These are phyloP conservation scores for Phytophthora quininea DNA, from an alignment of 352 stramenopile species.

Conservation along the genomic window DNA sequence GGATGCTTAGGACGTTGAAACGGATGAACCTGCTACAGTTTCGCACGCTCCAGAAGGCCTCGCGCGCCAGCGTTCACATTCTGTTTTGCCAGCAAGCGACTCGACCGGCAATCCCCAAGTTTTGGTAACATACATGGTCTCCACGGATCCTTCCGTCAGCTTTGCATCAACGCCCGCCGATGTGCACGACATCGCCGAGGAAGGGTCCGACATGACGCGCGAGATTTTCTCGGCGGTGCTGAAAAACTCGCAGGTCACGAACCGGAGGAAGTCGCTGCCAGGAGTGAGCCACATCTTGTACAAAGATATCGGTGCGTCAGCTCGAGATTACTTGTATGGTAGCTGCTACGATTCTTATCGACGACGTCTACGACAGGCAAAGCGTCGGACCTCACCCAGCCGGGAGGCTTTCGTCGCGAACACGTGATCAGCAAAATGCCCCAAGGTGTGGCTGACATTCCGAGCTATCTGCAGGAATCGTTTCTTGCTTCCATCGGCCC, in stretches of 20 bases:
- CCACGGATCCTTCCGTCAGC: constrained; percentile 11
- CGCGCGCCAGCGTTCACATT: background rate
- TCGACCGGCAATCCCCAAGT: no score
- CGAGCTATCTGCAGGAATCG: constrained; percentile 38
- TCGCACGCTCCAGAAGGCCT: constrained; percentile 3
- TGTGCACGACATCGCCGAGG: constrained; percentile 52
- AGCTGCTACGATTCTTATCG: background rate
- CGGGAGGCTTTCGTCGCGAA: constrained; percentile 53
- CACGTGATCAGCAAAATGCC: constrained; percentile 45
- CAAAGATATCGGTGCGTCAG: constrained; percentile 48
- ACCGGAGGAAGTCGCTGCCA: constrained; percentile 45
- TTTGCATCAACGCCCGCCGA: constrained; percentile 28
- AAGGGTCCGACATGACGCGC: constrained; percentile 60
- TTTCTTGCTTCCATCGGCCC: constrained; percentile 45
- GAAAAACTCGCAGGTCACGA: constrained; percentile 34
- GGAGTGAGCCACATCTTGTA: constrained; percentile 54
- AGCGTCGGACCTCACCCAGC: constrained; percentile 49
- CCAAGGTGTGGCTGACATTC: constrained; percentile 14
- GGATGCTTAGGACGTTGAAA: background rate
- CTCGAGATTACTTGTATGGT: background rate
- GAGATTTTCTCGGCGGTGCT: constrained; percentile 59
- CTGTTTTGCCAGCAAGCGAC: background rate
- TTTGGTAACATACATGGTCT: constrained; percentile 13
- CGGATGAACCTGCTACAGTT: background rate
- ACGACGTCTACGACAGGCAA: constrained; percentile 23